These are phyloP conservation scores for Xerocomus nothofagi DNA, from an alignment of 1,284 basidiomycete species.

Conservation along the genomic window DNA sequence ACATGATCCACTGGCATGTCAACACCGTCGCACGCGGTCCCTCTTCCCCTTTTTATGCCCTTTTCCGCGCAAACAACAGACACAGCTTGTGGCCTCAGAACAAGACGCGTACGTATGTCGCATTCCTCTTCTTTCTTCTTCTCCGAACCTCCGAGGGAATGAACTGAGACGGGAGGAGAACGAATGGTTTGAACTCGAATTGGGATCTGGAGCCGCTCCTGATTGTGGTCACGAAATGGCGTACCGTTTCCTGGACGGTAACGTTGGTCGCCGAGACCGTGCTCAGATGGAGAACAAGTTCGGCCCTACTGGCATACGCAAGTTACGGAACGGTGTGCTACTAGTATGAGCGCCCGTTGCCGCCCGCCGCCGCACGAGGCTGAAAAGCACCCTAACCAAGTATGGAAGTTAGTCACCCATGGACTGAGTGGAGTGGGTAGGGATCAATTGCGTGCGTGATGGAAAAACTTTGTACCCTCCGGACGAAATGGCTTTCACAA, in stretches of 20 bases:
- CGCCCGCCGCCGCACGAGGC: neutral
- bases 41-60: neutral
- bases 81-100: slow-evolving; percentile 10
- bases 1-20: slow-evolving; percentile 13
- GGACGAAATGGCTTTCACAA: slow-evolving; percentile 5
- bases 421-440: slow-evolving; percentile 14
- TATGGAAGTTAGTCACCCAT: slow-evolving; percentile 10
- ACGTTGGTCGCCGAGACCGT: neutral
- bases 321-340: slow-evolving; percentile 8
- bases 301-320: neutral
- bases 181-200: neutral
- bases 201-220: slow-evolving; percentile 1
- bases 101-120: slow-evolving; percentile 11
- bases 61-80: slow-evolving; percentile 1
- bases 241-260: neutral
- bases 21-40: slow-evolving; percentile 11
- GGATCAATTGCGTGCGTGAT: slow-evolving; percentile 9
- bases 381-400: slow-evolving; percentile 3
- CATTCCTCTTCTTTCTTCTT: slow-evolving; percentile 4
- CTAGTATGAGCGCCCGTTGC: neutral
- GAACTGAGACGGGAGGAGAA: neutral
- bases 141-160: slow-evolving; percentile 26
- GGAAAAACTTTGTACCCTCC: slow-evolving; percentile 9
- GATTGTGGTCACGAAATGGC: neutral
- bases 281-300: slow-evolving; percentile 2